Base-by-base conservation (phyloP, 2,329 filamentous ascomycete genomes). In the Colletotrichum noveboracense region DNA sequence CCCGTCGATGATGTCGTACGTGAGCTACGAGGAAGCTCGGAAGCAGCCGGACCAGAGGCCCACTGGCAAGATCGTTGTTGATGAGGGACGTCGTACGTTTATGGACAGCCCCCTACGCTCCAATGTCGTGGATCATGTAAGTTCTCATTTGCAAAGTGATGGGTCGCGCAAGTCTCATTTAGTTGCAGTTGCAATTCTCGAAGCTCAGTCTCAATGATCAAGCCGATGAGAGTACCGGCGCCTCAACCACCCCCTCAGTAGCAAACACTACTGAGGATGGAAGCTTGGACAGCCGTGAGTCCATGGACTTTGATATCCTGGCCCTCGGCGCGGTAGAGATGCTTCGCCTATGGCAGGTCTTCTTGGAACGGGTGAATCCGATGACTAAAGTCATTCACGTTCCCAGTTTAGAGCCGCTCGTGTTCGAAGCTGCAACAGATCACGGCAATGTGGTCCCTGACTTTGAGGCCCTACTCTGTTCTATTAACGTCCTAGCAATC, bases 281-380 rank as follows among this genome's bases (percentile, higher is more conserved):
- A 2, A 60, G 34, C 16, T 5, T 65, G 5, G 52, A 43, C 7
- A 28, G 34, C 18, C 48, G 30, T 3, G 56, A 61, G 21, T 60
- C 67, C 28, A 71, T 71, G 67, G 71, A 74, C 36, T 74, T 74
- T 71, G 71, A 74, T 2, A 14, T 71, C 16, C 8, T 71, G 13
- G 71, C 77, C 3, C 30, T 70, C 14, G 70, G 66, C 7, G 64
- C 70, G 7, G 70, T 74, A 2, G 21, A 55, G 4, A 32, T 48
- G n/a, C 62, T 94, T 78, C 89, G 89, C 66, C 87, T 96, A 7
- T 96, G 94, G 94, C 93, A 95, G 81, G 86, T 91, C 8, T 96
- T 93, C 77, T 85, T 95, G 5, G 92, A 94, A 66, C 92, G 94
- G 75, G 92, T 96, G 70, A 94, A 96, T 78, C 94, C 94, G 0